These are phyloP conservation scores for Trichoderma sp. DNA, from an alignment of 2,329 filamentous ascomycete genomes.

Conservation along the genomic window DNA sequence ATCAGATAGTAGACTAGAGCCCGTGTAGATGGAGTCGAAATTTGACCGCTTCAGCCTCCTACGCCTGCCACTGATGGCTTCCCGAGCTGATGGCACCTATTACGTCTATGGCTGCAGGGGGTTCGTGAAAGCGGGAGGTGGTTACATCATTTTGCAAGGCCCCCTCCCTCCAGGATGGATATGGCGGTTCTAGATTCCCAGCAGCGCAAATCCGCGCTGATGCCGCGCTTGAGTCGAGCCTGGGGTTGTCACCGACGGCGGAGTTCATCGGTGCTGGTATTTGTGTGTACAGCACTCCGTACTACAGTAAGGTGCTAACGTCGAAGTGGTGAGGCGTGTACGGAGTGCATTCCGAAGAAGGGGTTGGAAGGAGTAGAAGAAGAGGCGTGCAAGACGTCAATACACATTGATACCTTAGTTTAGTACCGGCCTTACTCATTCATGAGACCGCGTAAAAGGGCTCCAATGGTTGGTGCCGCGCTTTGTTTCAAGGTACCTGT, in stretches of 20 bases:
- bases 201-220: slow-evolving; percentile 6
- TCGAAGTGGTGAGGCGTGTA: not conserved
- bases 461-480: not conserved
- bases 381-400: not conserved
- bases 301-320: not conserved
- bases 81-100: slow-evolving; percentile 22
- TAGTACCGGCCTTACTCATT: not conserved
- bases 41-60: slow-evolving; percentile 8
- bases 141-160: slow-evolving; percentile 20
- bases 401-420: too few relatives aligned
- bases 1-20: not conserved
- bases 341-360: not conserved
- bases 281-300: not conserved
- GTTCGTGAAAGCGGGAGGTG: slow-evolving; percentile 7
- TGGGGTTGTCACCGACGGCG: not conserved
- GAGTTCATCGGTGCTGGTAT: not conserved
- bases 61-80: slow-evolving; percentile 4
- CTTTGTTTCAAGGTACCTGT: not conserved
- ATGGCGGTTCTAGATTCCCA: slow-evolving; percentile 15
- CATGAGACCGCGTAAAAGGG: not conserved
- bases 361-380: not conserved
- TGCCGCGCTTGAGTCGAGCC: not conserved
- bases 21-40: not conserved
- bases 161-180: not conserved
- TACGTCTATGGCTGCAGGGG: slow-evolving; percentile 23